These are phyloP conservation scores for Daucus carota DNA, from an alignment of 129 eudicot genomes.

Conservation along the genomic window DNA sequence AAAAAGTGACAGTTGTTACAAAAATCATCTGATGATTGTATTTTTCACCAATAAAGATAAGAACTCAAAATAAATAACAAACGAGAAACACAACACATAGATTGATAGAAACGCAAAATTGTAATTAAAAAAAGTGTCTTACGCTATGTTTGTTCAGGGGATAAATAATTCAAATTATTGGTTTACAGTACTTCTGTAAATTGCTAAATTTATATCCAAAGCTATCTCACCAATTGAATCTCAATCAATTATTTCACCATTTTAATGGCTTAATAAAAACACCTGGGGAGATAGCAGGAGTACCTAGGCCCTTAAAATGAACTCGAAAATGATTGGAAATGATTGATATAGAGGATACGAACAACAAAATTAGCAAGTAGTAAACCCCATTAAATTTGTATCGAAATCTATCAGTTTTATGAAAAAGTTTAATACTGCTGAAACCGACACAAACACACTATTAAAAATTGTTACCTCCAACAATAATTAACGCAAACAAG, in stretches of 20 bases:
- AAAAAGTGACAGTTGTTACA: slow-evolving; percentile 16
- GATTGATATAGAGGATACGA: neutral
- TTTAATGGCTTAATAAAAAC: neutral
- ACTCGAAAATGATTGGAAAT: neutral
- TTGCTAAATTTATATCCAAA: neutral
- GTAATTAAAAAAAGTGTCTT: neutral
- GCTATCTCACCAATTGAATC: neutral
- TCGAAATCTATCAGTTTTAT: neutral
- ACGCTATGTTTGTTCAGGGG: neutral
- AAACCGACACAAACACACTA: too few relatives aligned
- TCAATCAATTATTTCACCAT: neutral
- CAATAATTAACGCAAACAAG: neutral
- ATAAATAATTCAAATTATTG: neutral
- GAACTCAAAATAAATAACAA: neutral
- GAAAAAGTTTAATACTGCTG: too few relatives aligned
- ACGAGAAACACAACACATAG: neutral
- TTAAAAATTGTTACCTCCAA: too few relatives aligned
- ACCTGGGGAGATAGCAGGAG: neutral
- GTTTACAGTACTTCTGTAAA: neutral
- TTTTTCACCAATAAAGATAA: slow-evolving; percentile 24
- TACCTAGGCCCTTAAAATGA: neutral
- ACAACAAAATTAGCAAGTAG: neutral
- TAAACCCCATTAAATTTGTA: neutral
- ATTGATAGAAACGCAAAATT: neutral
- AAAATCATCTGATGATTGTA: slow-evolving; percentile 23